Percentiles rank a stretch among this genome's conserved stretches.
phyloP scores from a whole-genome alignment of 371 early-diverging fungal species.

The Batkoa obscura region DNA sequence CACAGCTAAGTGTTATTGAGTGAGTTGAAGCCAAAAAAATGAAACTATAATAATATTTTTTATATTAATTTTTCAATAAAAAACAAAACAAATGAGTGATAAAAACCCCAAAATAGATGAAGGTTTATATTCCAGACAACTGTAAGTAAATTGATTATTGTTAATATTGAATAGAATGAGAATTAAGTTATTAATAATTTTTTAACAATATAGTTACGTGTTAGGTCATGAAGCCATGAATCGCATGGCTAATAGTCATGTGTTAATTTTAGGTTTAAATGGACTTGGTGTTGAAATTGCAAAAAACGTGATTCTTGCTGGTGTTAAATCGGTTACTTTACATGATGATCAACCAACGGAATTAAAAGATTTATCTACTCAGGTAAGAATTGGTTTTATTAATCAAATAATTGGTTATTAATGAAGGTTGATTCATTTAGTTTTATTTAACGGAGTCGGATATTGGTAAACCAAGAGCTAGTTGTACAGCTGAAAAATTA shows the following conservation, averaged over 20 bases:
- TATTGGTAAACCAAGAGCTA: constrained; percentile 80
- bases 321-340: constrained; percentile 93
- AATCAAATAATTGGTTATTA: constrained; percentile 4
- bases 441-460: constrained; percentile 85
- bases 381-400: constrained; percentile 24
- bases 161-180: neutral
- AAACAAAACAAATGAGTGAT: constrained; percentile 8
- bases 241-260: constrained; percentile 92
- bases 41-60: too few species aligned
- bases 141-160: constrained; percentile 42
- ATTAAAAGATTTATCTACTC: constrained; percentile 80
- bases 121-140: constrained; percentile 89
- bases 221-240: constrained; percentile 99
- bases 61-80: neutral
- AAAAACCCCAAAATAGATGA: constrained; percentile 58
- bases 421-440: too few species aligned
- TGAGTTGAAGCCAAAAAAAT: too few species aligned
- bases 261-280: constrained; percentile 90
- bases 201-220: constrained; percentile 60
- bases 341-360: constrained; percentile 65
- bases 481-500: constrained; percentile 59
- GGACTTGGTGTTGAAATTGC: constrained; percentile 98
- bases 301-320: constrained; percentile 98
- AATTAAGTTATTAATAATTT: constrained; percentile 7
- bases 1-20: too few species aligned